Conservation (phyloP, 495 filamentous ascomycete genomes). For the Aspergillus saccharolyticus region DNA sequence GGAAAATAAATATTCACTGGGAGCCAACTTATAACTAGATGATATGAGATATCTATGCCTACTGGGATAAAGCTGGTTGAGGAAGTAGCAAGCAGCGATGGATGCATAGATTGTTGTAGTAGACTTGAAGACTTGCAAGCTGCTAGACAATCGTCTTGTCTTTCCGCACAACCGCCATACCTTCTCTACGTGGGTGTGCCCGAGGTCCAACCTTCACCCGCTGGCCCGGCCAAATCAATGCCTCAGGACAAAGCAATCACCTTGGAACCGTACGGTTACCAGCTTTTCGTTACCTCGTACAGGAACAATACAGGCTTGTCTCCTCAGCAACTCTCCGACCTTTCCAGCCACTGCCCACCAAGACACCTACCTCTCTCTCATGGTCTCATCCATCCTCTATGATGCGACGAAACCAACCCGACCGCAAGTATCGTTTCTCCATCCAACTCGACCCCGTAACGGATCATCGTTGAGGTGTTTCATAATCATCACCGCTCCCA, state of each 20-base stretch:
- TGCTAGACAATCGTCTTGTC: background rate
- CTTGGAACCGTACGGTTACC: background rate
- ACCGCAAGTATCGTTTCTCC: background rate
- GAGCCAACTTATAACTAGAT: no score
- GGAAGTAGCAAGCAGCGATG: no score
- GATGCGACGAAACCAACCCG: background rate
- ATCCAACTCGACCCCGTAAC: background rate
- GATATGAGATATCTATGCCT: no score
- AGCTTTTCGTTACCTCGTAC: background rate
- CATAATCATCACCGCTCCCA: background rate
- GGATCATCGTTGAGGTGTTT: background rate
- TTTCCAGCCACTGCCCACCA: no score
- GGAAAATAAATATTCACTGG: no score
- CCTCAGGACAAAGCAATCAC: background rate
- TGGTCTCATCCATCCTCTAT: no score
- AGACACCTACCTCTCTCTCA: no score
- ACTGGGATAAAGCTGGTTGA: no score
- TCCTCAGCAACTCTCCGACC: background rate
- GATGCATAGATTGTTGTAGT: no score
- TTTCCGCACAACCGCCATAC: background rate
- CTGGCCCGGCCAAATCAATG: background rate
- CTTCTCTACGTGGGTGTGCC: background rate
- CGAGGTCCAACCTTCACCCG: background rate
- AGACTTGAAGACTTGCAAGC: no score
- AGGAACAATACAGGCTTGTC: background rate